A percentile compares a stretch with the other conserved stretches of the same genome.
These are phyloP conservation scores for Heteromeles arbutifolia DNA, from an alignment of 306 rosid genomes.

Conservation along the genomic window DNA sequence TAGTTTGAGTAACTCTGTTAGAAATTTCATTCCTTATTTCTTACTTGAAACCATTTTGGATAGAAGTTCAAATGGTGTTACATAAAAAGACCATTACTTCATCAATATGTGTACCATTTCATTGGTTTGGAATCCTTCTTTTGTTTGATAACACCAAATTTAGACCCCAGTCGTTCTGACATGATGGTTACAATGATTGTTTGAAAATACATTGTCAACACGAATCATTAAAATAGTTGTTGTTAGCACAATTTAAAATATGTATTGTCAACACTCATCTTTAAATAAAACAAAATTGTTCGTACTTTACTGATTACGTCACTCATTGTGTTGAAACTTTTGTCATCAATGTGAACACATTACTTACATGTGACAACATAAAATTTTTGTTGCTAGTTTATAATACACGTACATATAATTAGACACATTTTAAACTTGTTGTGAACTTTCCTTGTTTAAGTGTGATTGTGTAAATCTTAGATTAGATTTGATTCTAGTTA, in stretches of 20 bases:
- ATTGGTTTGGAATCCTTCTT: background rate
- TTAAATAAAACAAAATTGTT: background rate
- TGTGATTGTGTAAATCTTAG: too few relatives aligned
- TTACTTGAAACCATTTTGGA: background rate
- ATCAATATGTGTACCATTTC: background rate
- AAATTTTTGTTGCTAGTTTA: too few relatives aligned
- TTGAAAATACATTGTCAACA: too few relatives aligned
- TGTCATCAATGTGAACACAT: background rate
- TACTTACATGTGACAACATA: background rate
- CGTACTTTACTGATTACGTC: too few relatives aligned
- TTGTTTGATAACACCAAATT: background rate
- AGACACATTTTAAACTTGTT: too few relatives aligned
- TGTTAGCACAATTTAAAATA: too few relatives aligned
- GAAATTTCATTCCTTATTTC: background rate
- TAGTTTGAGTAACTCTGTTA: background rate
- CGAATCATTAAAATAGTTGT: background rate
- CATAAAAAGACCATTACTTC: background rate
- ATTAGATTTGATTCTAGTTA: too few relatives aligned
- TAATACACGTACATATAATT: background rate
- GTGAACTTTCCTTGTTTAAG: too few relatives aligned
- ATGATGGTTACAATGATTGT: background rate
- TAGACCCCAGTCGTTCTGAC: background rate
- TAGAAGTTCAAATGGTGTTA: background rate
- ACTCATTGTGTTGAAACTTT: background rate
- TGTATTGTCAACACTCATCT: background rate